These are phyloP conservation scores for Boletus bicolor DNA, from an alignment of 768 basidiomycete genomes.

Conservation along the genomic window DNA sequence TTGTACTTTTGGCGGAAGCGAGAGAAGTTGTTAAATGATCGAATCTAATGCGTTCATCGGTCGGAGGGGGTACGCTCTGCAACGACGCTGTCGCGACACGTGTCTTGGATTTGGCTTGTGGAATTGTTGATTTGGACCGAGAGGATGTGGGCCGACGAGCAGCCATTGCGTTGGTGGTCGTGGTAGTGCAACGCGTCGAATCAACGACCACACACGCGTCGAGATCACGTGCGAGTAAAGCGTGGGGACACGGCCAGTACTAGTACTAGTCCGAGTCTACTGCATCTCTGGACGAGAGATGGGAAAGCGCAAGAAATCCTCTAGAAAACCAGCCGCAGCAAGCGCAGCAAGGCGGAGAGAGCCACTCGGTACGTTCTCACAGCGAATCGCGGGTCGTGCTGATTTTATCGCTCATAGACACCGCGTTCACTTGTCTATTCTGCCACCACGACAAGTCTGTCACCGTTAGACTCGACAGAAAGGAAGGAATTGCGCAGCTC, in stretches of 20 bases:
- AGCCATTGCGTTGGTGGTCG: slow-evolving; percentile 47
- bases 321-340: slow-evolving; percentile 70
- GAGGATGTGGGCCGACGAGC: slow-evolving; percentile 55
- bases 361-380: slow-evolving; percentile 56
- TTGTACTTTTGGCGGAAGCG: slow-evolving; percentile 24
- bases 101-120: slow-evolving; percentile 40
- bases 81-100: slow-evolving; percentile 45
- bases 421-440: slow-evolving; percentile 81
- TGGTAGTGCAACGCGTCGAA: slow-evolving; percentile 30
- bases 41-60: slow-evolving; percentile 17
- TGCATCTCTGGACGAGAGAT: slow-evolving; percentile 35
- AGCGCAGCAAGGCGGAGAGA: slow-evolving; percentile 62
- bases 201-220: slow-evolving; percentile 27
- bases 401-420: slow-evolving; percentile 46
- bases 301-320: slow-evolving; percentile 91
- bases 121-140: slow-evolving; percentile 34
- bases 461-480: slow-evolving; percentile 79
- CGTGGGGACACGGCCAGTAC: neutral
- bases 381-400: neutral
- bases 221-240: slow-evolving; percentile 30
- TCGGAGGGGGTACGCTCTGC: slow-evolving; percentile 24
- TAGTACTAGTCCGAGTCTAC: neutral
- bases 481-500: slow-evolving; percentile 78
- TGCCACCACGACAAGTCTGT: slow-evolving; percentile 91
- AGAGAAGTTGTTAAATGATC: slow-evolving; percentile 26